Conservation (phyloP, 2,329 filamentous ascomycete genomes). For the Talaromyces amestolkiae region DNA sequence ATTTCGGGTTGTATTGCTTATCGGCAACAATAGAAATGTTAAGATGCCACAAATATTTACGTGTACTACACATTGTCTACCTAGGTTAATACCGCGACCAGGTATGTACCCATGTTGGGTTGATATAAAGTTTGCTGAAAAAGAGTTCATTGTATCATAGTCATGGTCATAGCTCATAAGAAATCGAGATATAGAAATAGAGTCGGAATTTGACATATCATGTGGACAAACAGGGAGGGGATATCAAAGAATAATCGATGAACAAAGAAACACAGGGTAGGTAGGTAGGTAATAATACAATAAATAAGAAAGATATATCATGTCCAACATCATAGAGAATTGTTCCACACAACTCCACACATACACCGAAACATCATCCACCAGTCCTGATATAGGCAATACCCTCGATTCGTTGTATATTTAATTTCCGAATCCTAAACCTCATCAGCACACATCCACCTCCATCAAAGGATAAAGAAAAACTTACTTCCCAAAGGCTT, state of each 20-base stretch:
- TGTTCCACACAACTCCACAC: background rate
- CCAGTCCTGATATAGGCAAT: no score
- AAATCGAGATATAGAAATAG: background rate
- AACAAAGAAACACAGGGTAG: background rate
- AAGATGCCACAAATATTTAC: background rate
- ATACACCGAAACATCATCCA: no score
- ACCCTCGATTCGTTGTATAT: no score
- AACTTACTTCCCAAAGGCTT: conserved; percentile 63
- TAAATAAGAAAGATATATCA: background rate
- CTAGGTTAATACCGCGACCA: no score
- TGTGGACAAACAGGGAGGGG: background rate
- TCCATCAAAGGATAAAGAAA: background rate
- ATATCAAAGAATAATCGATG: background rate
- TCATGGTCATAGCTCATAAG: background rate
- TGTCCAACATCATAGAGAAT: background rate
- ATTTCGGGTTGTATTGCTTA: background rate
- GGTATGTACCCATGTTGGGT: background rate
- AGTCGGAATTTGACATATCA: background rate
- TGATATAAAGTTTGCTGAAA: background rate
- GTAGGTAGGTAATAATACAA: background rate
- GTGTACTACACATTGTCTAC: no score
- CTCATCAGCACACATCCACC: background rate
- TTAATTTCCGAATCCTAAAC: background rate
- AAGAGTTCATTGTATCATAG: background rate
- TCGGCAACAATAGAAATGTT: background rate